Conservation (phyloP, 2,329 filamentous ascomycete species). For the Epichloe baconii region DNA sequence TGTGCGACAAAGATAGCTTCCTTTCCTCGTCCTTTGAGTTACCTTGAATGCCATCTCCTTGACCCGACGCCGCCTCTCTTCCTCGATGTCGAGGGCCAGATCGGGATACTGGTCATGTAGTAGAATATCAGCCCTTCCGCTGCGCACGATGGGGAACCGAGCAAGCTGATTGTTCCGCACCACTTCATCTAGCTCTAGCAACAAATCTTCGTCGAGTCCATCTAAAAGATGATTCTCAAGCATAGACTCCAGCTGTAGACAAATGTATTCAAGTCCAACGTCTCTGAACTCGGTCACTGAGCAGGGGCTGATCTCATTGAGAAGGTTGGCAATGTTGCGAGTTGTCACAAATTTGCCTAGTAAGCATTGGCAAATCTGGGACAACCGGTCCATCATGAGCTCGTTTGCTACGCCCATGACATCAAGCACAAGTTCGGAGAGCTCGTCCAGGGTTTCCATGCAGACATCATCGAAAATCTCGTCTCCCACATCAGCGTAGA, state of each 20-base stretch:
- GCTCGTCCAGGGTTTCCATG: constrained; percentile 61
- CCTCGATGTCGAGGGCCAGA: constrained; percentile 51
- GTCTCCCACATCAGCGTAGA: constrained; percentile 73
- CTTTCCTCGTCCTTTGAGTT: constrained; percentile 50
- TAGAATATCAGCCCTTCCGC: constrained; percentile 54
- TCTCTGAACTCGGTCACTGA: constrained; percentile 78
- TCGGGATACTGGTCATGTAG: constrained; percentile 53
- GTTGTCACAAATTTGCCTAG: constrained; percentile 75
- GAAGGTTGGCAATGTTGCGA: constrained; percentile 71
- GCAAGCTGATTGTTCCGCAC: constrained; percentile 74
- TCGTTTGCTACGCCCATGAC: constrained; percentile 86
- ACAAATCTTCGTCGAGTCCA: constrained; percentile 71
- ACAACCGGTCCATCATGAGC: constrained; percentile 83
- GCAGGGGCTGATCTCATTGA: constrained; percentile 78
- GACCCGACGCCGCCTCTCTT: constrained; percentile 56
- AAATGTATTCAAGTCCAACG: constrained; percentile 79
- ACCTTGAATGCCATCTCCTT: constrained; percentile 62
- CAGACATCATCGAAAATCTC: constrained; percentile 72
- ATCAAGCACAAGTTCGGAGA: constrained; percentile 80
- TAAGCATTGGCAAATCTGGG: constrained; percentile 75
- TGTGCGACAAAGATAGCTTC: constrained; percentile 46
- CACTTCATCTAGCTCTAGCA: constrained; percentile 65
- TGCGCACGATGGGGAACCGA: constrained; percentile 63
- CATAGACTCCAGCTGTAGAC: constrained; percentile 80
- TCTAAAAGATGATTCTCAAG: constrained; percentile 82